phyloP scores from a whole-genome alignment of 73 alveolate genomes.

The Breviolum minutum region DNA sequence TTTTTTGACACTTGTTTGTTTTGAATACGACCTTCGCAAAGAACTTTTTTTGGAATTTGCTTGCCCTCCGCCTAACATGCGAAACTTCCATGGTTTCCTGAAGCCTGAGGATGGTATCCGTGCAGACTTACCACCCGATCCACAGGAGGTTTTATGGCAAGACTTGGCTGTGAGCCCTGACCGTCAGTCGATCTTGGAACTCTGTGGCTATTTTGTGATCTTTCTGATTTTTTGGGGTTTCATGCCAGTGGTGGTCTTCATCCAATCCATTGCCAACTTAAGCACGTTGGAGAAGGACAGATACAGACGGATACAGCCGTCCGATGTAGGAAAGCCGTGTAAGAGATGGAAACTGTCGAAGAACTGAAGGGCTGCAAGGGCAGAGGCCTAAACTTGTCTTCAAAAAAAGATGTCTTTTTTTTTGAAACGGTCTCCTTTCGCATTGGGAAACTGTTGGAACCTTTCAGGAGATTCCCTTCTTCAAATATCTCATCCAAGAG shows the following conservation, averaged over 20 bases:
- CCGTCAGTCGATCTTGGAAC: slow-evolving; percentile 37
- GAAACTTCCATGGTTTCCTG: neutral
- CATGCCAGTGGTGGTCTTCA: slow-evolving; percentile 83
- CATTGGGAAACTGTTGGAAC: neutral
- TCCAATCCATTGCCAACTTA: slow-evolving; percentile 85
- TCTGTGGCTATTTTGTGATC: slow-evolving; percentile 36
- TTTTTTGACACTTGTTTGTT: neutral
- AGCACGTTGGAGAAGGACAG: slow-evolving; percentile 38
- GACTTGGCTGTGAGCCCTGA: slow-evolving; percentile 48
- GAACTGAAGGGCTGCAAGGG: too few species aligned
- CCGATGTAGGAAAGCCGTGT: neutral
- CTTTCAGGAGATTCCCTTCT: slow-evolving; percentile 32
- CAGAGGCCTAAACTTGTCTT: too few species aligned
- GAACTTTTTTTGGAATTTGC: too few species aligned
- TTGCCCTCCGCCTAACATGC: too few species aligned
- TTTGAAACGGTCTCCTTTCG: too few species aligned
- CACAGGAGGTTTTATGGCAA: slow-evolving; percentile 34
- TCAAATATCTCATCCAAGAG: slow-evolving; percentile 26
- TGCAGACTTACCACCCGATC: slow-evolving; percentile 64
- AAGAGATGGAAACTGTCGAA: too few species aligned
- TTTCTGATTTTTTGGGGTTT: slow-evolving; percentile 83
- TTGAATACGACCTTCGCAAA: neutral
- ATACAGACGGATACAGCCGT: neutral
- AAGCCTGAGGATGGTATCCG: slow-evolving; percentile 44
- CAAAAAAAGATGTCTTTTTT: too few species aligned